Evolutionary conservation across 2,329 filamentous ascomycete genomes (phyloP).

Genomic region (Aureobasidium mangrovei): DNA sequence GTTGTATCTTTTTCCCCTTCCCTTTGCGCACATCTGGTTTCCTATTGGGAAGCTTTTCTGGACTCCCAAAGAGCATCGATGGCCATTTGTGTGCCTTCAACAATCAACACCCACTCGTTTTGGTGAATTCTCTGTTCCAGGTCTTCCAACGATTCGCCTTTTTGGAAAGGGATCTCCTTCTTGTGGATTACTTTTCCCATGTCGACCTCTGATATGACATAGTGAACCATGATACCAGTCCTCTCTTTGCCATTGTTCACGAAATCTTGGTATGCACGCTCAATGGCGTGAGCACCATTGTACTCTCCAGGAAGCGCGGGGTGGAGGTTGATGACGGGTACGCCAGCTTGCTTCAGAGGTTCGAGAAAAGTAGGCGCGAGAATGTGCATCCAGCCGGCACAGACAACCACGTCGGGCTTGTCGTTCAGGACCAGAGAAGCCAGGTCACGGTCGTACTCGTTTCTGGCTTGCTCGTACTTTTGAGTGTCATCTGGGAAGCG

Average conservation of each 20-base stretch:
- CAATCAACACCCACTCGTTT: conserved; percentile 69
- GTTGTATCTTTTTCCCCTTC: background rate
- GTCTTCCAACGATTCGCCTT: conserved; percentile 52
- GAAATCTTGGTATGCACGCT: conserved; percentile 67
- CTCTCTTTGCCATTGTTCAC: conserved; percentile 52
- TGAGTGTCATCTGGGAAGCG: conserved; percentile 44
- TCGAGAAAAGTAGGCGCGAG: conserved; percentile 61
- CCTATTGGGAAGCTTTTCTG: background rate
- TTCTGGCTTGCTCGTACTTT: conserved; percentile 42
- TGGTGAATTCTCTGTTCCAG: conserved; percentile 66
- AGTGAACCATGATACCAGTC: conserved; percentile 82
- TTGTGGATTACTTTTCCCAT: conserved; percentile 65
- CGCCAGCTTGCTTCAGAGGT: conserved; percentile 52
- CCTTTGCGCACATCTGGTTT: conserved; percentile 16
- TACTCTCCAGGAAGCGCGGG: conserved; percentile 66
- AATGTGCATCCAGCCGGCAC: conserved; percentile 84
- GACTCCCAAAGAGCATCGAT: conserved; percentile 33
- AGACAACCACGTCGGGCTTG: conserved; percentile 65
- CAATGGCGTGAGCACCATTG: conserved; percentile 64
- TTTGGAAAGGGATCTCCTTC: conserved; percentile 55
- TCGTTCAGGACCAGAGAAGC: conserved; percentile 57
- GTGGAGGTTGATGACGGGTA: conserved; percentile 75
- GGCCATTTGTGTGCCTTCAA: conserved; percentile 56
- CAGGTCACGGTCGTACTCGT: conserved; percentile 66
- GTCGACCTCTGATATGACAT: conserved; percentile 69